Evolutionary conservation across 2,329 filamentous ascomycete genomes (phyloP).

Genomic region (Lecanicillium sp.): DNA sequence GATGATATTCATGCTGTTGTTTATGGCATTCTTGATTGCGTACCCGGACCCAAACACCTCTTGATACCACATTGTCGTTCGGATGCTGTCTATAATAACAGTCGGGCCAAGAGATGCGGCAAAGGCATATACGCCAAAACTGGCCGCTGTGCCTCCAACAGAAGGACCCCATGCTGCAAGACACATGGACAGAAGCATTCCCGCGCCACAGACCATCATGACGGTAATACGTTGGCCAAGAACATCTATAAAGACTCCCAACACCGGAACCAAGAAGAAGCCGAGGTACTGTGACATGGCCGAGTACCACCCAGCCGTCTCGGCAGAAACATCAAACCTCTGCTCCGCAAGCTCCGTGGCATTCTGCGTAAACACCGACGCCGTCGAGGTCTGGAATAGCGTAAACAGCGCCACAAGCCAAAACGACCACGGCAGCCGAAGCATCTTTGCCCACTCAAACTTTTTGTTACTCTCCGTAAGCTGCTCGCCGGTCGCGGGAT

Average conservation of each 20-base stretch:
- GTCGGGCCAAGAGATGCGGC: slow-evolving; percentile 47
- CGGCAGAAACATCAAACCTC: slow-evolving; percentile 44
- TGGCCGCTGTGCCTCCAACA: slow-evolving; percentile 43
- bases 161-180: slow-evolving; percentile 43
- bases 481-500: slow-evolving; percentile 49
- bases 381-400: slow-evolving; percentile 49
- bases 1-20: slow-evolving; percentile 56
- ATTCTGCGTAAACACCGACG: slow-evolving; percentile 45
- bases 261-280: slow-evolving; percentile 49
- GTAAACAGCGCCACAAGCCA: slow-evolving; percentile 48
- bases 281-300: slow-evolving; percentile 44
- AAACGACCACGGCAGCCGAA: slow-evolving; percentile 51
- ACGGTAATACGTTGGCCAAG: slow-evolving; percentile 46
- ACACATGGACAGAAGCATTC: slow-evolving; percentile 44
- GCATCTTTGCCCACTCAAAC: slow-evolving; percentile 46
- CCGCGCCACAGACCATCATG: slow-evolving; percentile 40
- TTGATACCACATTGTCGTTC: slow-evolving; percentile 51
- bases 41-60: slow-evolving; percentile 53
- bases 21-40: slow-evolving; percentile 51
- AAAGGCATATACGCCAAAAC: slow-evolving; percentile 52
- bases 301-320: slow-evolving; percentile 54
- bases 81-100: slow-evolving; percentile 51
- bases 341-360: slow-evolving; percentile 53
- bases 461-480: slow-evolving; percentile 52
- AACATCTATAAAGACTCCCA: slow-evolving; percentile 49